phyloP scores from a whole-genome alignment of 2,329 filamentous ascomycete genomes.

The Diaporthe humulicola region DNA sequence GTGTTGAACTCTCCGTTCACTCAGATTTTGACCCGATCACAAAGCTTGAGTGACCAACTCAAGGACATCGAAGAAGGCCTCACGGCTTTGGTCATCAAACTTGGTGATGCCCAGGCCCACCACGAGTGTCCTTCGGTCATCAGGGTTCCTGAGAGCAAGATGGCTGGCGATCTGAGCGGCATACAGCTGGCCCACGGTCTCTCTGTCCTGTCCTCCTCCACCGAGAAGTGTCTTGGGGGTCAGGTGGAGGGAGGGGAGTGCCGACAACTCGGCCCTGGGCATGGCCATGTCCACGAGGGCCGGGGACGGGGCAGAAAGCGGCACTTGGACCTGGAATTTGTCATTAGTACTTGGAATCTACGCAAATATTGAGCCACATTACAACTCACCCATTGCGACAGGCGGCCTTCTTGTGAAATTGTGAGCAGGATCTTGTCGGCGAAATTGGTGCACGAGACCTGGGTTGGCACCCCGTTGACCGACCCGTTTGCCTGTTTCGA shows the following conservation, averaged over 20 bases:
- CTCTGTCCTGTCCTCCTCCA: slow-evolving; percentile 81
- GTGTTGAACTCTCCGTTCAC: too few relatives aligned
- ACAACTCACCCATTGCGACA: slow-evolving; percentile 88
- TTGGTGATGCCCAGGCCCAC: slow-evolving; percentile 71
- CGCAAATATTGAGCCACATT: slow-evolving; percentile 44
- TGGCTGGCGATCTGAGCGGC: slow-evolving; percentile 90
- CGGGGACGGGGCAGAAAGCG: slow-evolving; percentile 77
- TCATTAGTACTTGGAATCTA: slow-evolving; percentile 30
- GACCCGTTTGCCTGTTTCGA: slow-evolving; percentile 71
- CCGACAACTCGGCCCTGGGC: slow-evolving; percentile 57
- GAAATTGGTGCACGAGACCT: slow-evolving; percentile 81
- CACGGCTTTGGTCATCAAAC: slow-evolving; percentile 60
- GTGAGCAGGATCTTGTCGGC: slow-evolving; percentile 93
- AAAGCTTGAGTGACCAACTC: slow-evolving; percentile 73
- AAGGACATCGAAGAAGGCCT: slow-evolving; percentile 74
- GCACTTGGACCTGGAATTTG: slow-evolving; percentile 78
- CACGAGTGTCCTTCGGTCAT: slow-evolving; percentile 72
- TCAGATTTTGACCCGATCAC: slow-evolving; percentile 46
- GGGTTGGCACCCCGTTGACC: slow-evolving; percentile 78
- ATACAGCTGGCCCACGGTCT: slow-evolving; percentile 88
- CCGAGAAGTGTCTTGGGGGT: slow-evolving; percentile 91
- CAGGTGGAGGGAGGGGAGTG: slow-evolving; percentile 83
- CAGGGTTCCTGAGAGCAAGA: slow-evolving; percentile 78
- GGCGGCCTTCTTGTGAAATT: slow-evolving; percentile 84
- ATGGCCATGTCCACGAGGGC: slow-evolving; percentile 72